Base-by-base conservation (phyloP, 768 basidiomycete species). In the Exidia glandulosa region DNA sequence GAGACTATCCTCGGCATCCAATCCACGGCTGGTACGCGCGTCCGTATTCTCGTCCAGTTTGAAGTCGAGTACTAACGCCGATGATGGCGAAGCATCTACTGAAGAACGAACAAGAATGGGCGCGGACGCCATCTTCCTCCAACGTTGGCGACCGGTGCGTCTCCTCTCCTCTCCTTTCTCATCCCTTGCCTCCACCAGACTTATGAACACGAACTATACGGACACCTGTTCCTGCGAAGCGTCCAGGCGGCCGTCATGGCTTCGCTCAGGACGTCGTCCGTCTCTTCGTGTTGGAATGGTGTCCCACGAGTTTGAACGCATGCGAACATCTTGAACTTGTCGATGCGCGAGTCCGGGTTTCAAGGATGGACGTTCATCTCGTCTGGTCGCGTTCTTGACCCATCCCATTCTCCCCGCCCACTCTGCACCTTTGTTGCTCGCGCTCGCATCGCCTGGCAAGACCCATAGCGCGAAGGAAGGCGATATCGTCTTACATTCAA, bases 1-100 rank as follows among this genome's bases (percentile, higher is more conserved):
- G 88, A 92, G 70, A 94, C 91, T 0, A 81, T 94, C 57, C 73
- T 88, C 16, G 93, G 93, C 6, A 71, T 94, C 73, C 93, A 96
- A 67, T 66, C 74, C 25, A 79, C 73, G 9, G 93, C 93, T 41
- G 87, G 87, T 93, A 0, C 89, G 91, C 67, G 90, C 91, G 0
- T 90, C 87, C 61, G n/a, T n/a, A n/a, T n/a, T n/a, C n/a, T n/a
- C n/a, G n/a, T n/a, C n/a, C n/a, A n/a, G n/a, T n/a, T n/a, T n/a
- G n/a, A n/a, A n/a, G n/a, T n/a, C n/a, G n/a, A n/a, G n/a, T n/a
- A n/a, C n/a, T n/a, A n/a, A n/a, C n/a, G 92, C 0, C 89, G 91
- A 68, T 89, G 90, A 0, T 89, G 87, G 90, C 90, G 12, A 94
- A 94, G 71, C 91, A 94, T 70, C 81, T 63, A 34, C 45, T 52